A percentile compares a stretch with the other conserved stretches of the same genome.
phyloP scores from a whole-genome alignment of 2,329 filamentous ascomycete species.

The Colletotrichum tofieldiae region DNA sequence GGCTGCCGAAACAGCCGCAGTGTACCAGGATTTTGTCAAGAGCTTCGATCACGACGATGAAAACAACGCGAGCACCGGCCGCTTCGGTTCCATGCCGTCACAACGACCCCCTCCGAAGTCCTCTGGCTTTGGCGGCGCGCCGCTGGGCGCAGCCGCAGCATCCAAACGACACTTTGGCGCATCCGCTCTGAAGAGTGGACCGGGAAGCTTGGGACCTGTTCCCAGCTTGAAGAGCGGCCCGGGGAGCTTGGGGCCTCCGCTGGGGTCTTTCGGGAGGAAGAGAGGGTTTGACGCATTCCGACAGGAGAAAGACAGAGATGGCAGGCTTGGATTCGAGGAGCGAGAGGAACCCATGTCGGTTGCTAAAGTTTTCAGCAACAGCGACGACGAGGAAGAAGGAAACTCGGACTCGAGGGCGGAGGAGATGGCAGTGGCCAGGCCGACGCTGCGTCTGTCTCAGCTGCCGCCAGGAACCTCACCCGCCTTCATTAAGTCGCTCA shows the following conservation, averaged over 20 bases:
- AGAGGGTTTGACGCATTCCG: conserved; percentile 65
- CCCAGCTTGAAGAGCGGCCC: conserved; percentile 73
- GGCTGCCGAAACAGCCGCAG: conserved; percentile 88
- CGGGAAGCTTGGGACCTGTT: conserved; percentile 72
- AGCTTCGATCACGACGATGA: conserved; percentile 77
- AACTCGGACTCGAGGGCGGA: conserved; percentile 64
- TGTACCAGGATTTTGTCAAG: conserved; percentile 90
- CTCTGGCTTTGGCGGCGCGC: conserved; percentile 49
- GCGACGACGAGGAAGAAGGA: conserved; percentile 69
- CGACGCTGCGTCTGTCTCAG: conserved; percentile 74
- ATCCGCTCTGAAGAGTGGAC: conserved; percentile 71
- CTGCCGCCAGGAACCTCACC: conserved; percentile 74
- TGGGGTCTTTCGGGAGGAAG: conserved; percentile 67
- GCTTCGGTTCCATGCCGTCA: conserved; percentile 36
- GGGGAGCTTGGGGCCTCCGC: conserved; percentile 72
- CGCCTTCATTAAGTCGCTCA: conserved; percentile 71
- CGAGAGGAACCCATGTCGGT: conserved; percentile 69
- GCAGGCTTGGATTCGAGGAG: conserved; percentile 58
- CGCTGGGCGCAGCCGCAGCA: conserved; percentile 47
- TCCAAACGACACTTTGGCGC: conserved; percentile 77
- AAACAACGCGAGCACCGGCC: conserved; percentile 54
- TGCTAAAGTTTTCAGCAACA: conserved; percentile 81
- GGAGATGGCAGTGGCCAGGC: conserved; percentile 73
- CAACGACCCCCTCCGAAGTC: conserved; percentile 23
- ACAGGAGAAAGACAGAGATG: conserved; percentile 52